phyloP scores from a whole-genome alignment of 805 yeast species.

The Sugiyamaella valdiviana region DNA sequence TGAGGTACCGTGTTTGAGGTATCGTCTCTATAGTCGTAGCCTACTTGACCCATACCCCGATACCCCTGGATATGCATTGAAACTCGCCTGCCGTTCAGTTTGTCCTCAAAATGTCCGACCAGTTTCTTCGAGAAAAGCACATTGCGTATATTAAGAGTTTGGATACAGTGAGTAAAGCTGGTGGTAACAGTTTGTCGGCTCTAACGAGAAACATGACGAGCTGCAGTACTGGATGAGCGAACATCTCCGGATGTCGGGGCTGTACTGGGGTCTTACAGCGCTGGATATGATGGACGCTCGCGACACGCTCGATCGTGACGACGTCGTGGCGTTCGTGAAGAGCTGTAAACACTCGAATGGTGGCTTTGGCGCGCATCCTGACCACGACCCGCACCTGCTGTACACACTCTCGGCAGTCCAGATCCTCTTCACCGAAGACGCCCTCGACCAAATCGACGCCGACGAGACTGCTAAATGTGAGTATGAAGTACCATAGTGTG shows the following conservation, averaged over 20 bases:
- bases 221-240: constrained; percentile 84
- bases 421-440: constrained; percentile 59
- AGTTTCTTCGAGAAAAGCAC: constrained; percentile 44
- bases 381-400: constrained; percentile 82
- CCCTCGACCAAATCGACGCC: constrained; percentile 40
- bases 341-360: constrained; percentile 49
- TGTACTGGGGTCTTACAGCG: constrained; percentile 92
- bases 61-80: neutral
- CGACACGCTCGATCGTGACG: constrained; percentile 52
- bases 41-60: neutral
- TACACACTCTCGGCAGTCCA: constrained; percentile 86
- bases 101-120: neutral
- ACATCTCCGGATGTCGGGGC: constrained; percentile 79
- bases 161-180: constrained; percentile 33
- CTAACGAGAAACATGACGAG: constrained; percentile 42
- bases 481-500: constrained; percentile 7
- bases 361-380: constrained; percentile 86
- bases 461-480: constrained; percentile 36
- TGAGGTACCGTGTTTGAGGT: too few species aligned
- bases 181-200: neutral
- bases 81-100: neutral
- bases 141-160: constrained; percentile 49
- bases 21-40: too few species aligned
- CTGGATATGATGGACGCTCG: constrained; percentile 52
- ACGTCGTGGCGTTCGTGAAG: constrained; percentile 61